Conservation (phyloP, 2,329 filamentous ascomycete species). For the Epichloe gansuensis region DNA sequence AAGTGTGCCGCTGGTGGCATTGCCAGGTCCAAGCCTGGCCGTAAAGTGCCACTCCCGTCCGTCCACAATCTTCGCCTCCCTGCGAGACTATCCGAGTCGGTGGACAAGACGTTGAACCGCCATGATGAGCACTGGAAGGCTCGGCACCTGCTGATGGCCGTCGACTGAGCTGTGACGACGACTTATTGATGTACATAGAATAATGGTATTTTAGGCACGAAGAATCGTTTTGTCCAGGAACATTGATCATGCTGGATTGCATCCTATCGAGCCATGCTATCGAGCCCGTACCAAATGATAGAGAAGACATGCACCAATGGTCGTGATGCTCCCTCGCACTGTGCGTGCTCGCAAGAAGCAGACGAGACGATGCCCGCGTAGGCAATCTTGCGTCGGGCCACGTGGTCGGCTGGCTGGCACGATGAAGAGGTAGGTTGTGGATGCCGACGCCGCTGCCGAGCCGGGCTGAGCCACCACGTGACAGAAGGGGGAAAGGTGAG, state of each 20-base stretch:
- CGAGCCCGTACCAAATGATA: too few species aligned
- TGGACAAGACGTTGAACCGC: background rate
- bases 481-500: too few species aligned
- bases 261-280: too few species aligned
- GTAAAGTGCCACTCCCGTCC: background rate
- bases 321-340: too few species aligned
- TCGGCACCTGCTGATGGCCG: conserved; percentile 4
- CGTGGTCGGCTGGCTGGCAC: background rate
- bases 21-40: background rate
- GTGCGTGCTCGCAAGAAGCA: too few species aligned
- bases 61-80: background rate
- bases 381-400: background rate
- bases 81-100: background rate
- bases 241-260: too few species aligned
- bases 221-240: too few species aligned
- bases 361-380: background rate
- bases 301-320: too few species aligned
- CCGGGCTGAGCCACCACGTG: background rate
- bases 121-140: conserved; percentile 3
- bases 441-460: background rate
- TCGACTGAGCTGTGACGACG: background rate
- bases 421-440: conserved; percentile 2
- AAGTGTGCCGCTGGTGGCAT: conserved; percentile 27
- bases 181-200: too few species aligned
- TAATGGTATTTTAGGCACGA: too few species aligned